Base-by-base conservation (phyloP, 2,329 filamentous ascomycete genomes). In the Dactylellina drechsleri region DNA sequence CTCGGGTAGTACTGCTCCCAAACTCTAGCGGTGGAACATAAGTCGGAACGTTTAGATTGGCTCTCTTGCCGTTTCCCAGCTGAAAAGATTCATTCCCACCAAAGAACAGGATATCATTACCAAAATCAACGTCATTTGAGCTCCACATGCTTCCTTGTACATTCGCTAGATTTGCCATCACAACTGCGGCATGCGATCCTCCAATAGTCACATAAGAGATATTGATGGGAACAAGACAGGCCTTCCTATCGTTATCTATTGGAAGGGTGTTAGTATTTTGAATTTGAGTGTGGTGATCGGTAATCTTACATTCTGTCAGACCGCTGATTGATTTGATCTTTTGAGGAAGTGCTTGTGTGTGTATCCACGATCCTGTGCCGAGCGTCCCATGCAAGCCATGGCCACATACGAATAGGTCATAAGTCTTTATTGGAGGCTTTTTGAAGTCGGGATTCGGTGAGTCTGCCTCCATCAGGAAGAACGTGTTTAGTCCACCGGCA, bases 61-160 rank as follows among this genome's bases (percentile, higher is more conserved):
- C 95, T 76, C 94, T 85, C 84, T 91, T 96, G 28, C 95, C 93
- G 0, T 91, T 97, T 12, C 95, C 95, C 26, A 99, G 87, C 83
- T 99, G 95, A 82, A 91, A 97, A 81, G 90, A 88, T 83, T 98
- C 93, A 80, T 98, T 99, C 62, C 92, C 92, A 76, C 95, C 95
- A 92, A 93, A 99, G 85, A 92, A 96, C 0, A 98, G 82, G 31
- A 93, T 89, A 81, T 98, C 95, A 3, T 91, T 89, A 57, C 95
- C 95, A 88, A 90, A 97, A 81, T 95, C 93, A 0, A 89, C 92
- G 79, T 93, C 91, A 77, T 91, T 90, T 47, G 87, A 84, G 0
- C 86, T 85, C 15, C 81, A 79, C 76, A 82, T 81, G 1, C 85
- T 83, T 1, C 89, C 86, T 15, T 85, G 83, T 4, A 93, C 85